These are phyloP conservation scores for Linderniella brevidens DNA, from an alignment of 257 asterid genomes.

Conservation along the genomic window DNA sequence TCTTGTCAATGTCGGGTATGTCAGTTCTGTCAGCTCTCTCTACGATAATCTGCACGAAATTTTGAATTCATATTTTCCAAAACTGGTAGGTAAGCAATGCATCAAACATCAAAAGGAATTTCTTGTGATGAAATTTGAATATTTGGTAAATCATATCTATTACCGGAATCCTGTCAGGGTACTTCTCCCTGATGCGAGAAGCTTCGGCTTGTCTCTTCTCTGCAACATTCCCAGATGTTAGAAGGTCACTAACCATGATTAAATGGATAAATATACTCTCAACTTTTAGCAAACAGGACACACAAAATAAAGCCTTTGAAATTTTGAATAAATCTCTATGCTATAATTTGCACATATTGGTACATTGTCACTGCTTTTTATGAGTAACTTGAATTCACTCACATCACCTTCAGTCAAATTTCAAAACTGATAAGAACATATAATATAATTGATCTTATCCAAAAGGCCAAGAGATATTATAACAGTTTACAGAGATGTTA, in stretches of 20 bases:
- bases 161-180: constrained; percentile 97
- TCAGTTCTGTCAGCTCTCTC: constrained; percentile 91
- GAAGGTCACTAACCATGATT: neutral
- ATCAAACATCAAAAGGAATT: neutral
- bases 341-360: too few species aligned
- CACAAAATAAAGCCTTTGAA: too few species aligned
- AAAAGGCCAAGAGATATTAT: too few species aligned
- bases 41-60: constrained; percentile 51
- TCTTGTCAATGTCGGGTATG: constrained; percentile 89
- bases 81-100: constrained; percentile 5
- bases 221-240: constrained; percentile 16
- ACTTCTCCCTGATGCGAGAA: constrained; percentile 91
- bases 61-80: neutral
- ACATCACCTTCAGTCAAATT: too few species aligned
- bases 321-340: too few species aligned
- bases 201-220: constrained; percentile 97
- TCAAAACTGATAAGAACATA: too few species aligned
- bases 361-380: too few species aligned
- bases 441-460: too few species aligned
- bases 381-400: too few species aligned
- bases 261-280: neutral
- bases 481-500: too few species aligned
- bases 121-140: neutral
- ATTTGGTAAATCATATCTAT: neutral
- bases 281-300: neutral